Base-by-base conservation (phyloP, 2,329 filamentous ascomycete species). In the Ampelomyces quisqualis region DNA sequence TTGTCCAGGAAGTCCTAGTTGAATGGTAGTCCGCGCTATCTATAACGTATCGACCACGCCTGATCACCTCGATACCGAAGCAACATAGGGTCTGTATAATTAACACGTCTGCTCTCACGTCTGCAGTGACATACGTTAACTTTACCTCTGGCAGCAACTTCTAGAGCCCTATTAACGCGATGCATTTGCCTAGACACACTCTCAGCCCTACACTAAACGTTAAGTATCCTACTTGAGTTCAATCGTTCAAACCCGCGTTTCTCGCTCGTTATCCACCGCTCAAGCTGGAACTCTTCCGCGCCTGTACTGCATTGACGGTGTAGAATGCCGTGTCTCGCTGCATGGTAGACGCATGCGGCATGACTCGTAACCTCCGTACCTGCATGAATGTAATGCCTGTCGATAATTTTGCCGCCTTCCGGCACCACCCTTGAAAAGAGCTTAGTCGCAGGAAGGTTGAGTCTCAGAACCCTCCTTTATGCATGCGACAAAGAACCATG, bases 401-500 rank as follows among this genome's bases (percentile, higher is more conserved):
- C 70, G 2, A 74, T 54, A 5, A 67, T 53, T 22, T 72, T 60
- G 2, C 60, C 62, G 3, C 46, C 53, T 13, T 51, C 42, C 3
- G 58, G 55, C 7, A 38, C 64, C 4, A 74, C 57, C 0, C 77
- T 69, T 2, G 75, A 71, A 53, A 79, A 76, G 18, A 78, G 69
- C 40, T 74, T 77, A 2, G 75, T 72, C 0, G 74, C 76, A 0
- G 76, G 70, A 1, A 77, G 77, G 38, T 72, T 70, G 14, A 80
- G 64, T 2, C 76, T 73, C 51, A 79, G n/a, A 62, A 1, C 70
- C 69, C 51, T 79, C 77, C 18, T 72, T 71, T 31, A 80, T 69
- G 45, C 75, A 77, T 1, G 74, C 75, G 3, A 73, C 61, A 45
- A 74, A 78, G 58, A 70, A 79, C 1, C 72, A 76, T 29, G 65